Evolutionary conservation across 306 rosid genomes (phyloP), one percentile per base, ranked within the genome.

Genomic region (Castanea sativa): DNA sequence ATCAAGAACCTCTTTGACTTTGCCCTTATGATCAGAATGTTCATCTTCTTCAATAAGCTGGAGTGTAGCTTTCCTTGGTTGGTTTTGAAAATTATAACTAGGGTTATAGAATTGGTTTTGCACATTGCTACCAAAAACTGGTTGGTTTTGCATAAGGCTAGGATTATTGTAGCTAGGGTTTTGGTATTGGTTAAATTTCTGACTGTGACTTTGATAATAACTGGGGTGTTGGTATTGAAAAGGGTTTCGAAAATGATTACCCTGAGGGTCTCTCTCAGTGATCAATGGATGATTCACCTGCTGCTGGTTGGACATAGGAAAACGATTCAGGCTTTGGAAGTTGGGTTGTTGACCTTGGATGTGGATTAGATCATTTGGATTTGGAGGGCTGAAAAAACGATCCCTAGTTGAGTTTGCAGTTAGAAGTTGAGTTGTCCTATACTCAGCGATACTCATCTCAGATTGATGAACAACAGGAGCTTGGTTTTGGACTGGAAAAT

Each of bases 401-500:
- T 70, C 85, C 43, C 25, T 71, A 21, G 78, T 53, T 3, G 78
- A 71, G 35, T 33, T 9, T 16, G 75, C 21, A 45, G 27, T 18
- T 11, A 76, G 25, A 32, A 82, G 77, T 2, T 76, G 72, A 20
- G 74, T 76, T 60, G 64, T 58, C 55, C 71, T 27, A 23, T 49
- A 61, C 70, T 76, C 78, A 38, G 74, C 71, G 53, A 71, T 32
- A 33, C 69, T 35, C 9, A 60, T 51, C 43, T 38, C 30, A 21
- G 58, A 16, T 4, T 1, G 13, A 5, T 3, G 59, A 14, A 43
- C 5, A 45, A 15, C 18, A 23, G 35, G 2, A 12, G 33, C 16
- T 2, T 25, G 76, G 45, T 56, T 80, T 43, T 57, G 55, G 18
- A 27, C 2, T 1, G 76, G 76, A 15, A 74, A 5, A 43, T 11